phyloP scores from a whole-genome alignment of 2,329 filamentous ascomycete genomes.

The Calonectria hongkongensis region DNA sequence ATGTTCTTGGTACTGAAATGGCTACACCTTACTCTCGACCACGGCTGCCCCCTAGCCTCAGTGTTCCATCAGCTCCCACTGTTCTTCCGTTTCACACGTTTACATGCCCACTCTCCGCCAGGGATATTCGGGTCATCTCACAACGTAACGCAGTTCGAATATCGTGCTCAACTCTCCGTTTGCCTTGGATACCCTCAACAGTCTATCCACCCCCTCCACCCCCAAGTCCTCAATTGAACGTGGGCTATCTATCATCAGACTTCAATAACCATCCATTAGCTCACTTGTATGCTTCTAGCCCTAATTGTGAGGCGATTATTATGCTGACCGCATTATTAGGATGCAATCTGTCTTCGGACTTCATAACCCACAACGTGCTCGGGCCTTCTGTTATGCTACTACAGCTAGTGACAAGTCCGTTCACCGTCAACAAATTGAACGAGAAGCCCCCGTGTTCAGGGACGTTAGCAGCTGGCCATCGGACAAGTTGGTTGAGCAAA shows the following conservation, averaged over 20 bases:
- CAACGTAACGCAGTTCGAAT: slow-evolving; percentile 96
- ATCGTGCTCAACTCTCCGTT: slow-evolving; percentile 89
- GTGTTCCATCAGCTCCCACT: slow-evolving; percentile 91
- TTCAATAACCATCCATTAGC: slow-evolving; percentile 99
- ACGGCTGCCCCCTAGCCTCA: slow-evolving; percentile 81
- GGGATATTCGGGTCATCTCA: slow-evolving; percentile 94
- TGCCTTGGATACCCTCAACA: slow-evolving; percentile 87
- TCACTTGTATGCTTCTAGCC: slow-evolving; percentile 77
- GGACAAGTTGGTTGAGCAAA: slow-evolving; percentile 89
- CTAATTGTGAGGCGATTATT: not conserved
- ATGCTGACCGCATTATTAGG: slow-evolving; percentile 57
- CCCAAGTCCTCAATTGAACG: slow-evolving; percentile 87
- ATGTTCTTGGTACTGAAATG: slow-evolving; percentile 77
- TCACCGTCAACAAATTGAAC: slow-evolving; percentile 94
- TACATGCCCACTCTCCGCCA: slow-evolving; percentile 92
- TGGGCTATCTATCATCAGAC: slow-evolving; percentile 97
- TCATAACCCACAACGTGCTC: slow-evolving; percentile 83
- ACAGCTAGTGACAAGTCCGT: slow-evolving; percentile 91
- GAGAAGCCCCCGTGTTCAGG: slow-evolving; percentile 91
- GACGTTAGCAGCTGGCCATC: slow-evolving; percentile 92
- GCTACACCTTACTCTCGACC: slow-evolving; percentile 79
- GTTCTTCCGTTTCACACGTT: slow-evolving; percentile 99
- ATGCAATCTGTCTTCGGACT: slow-evolving; percentile 99
- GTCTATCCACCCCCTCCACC: slow-evolving; percentile 92
- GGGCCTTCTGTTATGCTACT: slow-evolving; percentile 96